Evolutionary conservation across 1,139 yeast genomes (phyloP).

Genomic region (Arxiozyma telluris): DNA sequence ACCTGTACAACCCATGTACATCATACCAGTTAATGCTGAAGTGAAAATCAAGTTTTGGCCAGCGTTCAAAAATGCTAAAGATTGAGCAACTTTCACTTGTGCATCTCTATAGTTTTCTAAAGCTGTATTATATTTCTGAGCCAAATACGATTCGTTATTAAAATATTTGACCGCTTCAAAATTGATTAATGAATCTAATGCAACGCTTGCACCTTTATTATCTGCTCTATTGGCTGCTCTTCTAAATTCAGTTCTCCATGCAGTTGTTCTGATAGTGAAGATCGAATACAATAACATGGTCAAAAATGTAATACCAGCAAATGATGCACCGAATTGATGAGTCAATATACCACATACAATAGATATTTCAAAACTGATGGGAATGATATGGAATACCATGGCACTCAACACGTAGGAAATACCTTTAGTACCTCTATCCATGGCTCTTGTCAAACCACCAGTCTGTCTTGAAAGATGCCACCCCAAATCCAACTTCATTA

Average conservation of each 20-base stretch:
- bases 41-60: conserved; percentile 93
- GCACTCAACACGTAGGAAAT: conserved; percentile 87
- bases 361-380: conserved; percentile 82
- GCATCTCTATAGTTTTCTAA: conserved; percentile 70
- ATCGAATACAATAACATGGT: conserved; percentile 84
- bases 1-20: conserved; percentile 98
- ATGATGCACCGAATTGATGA: conserved; percentile 79
- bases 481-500: conserved; percentile 75
- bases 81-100: conserved; percentile 82
- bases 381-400: conserved; percentile 93
- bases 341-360: conserved; percentile 91
- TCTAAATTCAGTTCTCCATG: conserved; percentile 93
- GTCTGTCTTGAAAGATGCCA: conserved; percentile 90
- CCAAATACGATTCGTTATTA: conserved; percentile 77
- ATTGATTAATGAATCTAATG: conserved; percentile 86
- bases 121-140: conserved; percentile 71
- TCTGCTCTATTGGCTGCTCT: conserved; percentile 90
- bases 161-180: conserved; percentile 92
- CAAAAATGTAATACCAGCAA: conserved; percentile 79
- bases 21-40: conserved; percentile 87
- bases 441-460: conserved; percentile 92
- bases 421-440: conserved; percentile 97
- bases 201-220: conserved; percentile 88
- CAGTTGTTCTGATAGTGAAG: conserved; percentile 84
- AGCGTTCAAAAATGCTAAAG: conserved; percentile 78